These are phyloP conservation scores for Dothistroma pini DNA, from an alignment of 2,329 filamentous ascomycete species.

Conservation along the genomic window DNA sequence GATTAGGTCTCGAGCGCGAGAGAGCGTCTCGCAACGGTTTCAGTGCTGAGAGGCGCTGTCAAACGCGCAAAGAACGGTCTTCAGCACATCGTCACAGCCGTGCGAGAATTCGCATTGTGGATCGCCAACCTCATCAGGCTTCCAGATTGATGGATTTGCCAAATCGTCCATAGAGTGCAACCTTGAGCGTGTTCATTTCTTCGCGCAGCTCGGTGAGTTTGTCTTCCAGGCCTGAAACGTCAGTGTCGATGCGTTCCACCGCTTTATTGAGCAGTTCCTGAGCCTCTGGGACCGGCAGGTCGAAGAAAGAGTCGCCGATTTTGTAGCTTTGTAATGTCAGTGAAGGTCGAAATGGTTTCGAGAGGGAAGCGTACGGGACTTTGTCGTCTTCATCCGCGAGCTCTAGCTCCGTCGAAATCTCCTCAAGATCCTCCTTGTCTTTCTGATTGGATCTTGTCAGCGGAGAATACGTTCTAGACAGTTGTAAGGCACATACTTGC, in stretches of 20 bases:
- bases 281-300: slow-evolving; percentile 76
- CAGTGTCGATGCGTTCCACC: slow-evolving; percentile 69
- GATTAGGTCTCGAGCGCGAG: no score
- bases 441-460: slow-evolving; percentile 59
- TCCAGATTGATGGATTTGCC: slow-evolving; percentile 97
- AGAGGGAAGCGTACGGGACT: slow-evolving; percentile 66
- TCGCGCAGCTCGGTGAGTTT: slow-evolving; percentile 71
- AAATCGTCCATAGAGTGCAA: slow-evolving; percentile 89
- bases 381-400: slow-evolving; percentile 92
- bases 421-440: slow-evolving; percentile 96
- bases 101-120: not conserved
- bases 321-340: slow-evolving; percentile 66
- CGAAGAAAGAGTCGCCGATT: slow-evolving; percentile 93
- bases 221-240: slow-evolving; percentile 72
- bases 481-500: slow-evolving; percentile 53
- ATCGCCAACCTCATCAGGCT: slow-evolving; percentile 43
- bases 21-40: no score
- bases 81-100: not conserved
- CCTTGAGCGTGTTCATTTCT: slow-evolving; percentile 87
- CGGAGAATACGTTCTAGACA: not conserved
- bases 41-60: not conserved
- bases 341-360: not conserved
- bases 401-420: slow-evolving; percentile 86
- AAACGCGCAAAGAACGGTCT: not conserved
- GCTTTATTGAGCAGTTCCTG: slow-evolving; percentile 76